A percentile compares a stretch with the other conserved stretches of the same genome.
phyloP scores from a whole-genome alignment of 495 filamentous ascomycete species.

The Lophium mytilinum region DNA sequence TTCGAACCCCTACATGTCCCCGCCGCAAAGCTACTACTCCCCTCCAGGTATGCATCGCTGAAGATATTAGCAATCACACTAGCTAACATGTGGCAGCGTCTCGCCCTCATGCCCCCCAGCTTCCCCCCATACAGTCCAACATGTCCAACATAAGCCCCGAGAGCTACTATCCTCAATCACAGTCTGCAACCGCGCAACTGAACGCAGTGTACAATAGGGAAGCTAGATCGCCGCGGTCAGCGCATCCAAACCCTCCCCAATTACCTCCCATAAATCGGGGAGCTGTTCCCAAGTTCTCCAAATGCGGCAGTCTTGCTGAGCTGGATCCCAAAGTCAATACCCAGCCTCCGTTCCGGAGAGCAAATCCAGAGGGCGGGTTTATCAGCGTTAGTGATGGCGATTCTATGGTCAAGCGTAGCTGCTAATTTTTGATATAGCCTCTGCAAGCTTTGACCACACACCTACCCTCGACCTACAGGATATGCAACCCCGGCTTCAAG shows the following conservation, averaged over 20 bases:
- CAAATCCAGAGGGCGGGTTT: slow-evolving; percentile 95
- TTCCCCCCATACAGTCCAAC: slow-evolving; percentile 65
- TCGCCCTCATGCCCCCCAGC: slow-evolving; percentile 35
- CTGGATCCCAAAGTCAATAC: slow-evolving; percentile 73
- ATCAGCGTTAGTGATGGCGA: slow-evolving; percentile 68
- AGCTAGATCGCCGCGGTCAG: slow-evolving; percentile 59
- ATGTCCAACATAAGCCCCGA: slow-evolving; percentile 52
- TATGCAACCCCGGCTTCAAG: slow-evolving; percentile 97
- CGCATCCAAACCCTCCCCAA: slow-evolving; percentile 36
- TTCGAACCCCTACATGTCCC: slow-evolving; percentile 48
- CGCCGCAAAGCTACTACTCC: slow-evolving; percentile 58
- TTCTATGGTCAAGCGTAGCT: slow-evolving; percentile 6
- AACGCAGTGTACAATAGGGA: slow-evolving; percentile 66
- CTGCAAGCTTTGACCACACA: slow-evolving; percentile 93
- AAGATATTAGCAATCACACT: neutral
- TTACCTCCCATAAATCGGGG: slow-evolving; percentile 42
- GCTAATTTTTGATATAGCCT: slow-evolving; percentile 47
- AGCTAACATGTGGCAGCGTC: slow-evolving; percentile 11
- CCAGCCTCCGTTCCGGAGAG: slow-evolving; percentile 85
- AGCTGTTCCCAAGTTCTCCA: slow-evolving; percentile 80
- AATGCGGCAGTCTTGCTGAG: slow-evolving; percentile 61
- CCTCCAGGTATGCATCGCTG: slow-evolving; percentile 44
- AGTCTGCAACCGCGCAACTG: slow-evolving; percentile 58
- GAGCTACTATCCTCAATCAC: slow-evolving; percentile 62
- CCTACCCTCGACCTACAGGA: slow-evolving; percentile 89